Evolutionary conservation across 345 rosid species (phyloP).

Genomic region (Populus deltoides): DNA sequence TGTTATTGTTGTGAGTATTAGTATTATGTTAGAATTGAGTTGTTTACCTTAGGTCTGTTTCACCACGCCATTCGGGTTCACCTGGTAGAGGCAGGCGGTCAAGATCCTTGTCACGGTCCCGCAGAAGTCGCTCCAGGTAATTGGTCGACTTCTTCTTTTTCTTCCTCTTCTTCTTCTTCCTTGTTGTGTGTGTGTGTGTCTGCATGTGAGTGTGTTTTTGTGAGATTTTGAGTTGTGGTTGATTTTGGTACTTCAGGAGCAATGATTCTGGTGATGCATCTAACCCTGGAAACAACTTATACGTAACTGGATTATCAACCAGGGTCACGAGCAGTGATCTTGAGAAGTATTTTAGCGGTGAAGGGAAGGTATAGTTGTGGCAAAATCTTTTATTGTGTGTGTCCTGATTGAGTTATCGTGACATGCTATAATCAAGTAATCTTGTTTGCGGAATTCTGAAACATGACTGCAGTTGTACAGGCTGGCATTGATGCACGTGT

Average conservation of each 20-base stretch:
- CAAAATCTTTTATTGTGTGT: not conserved
- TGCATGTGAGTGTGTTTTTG: not conserved
- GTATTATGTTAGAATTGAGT: too few species aligned
- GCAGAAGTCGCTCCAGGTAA: constrained; percentile 54
- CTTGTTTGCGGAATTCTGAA: not conserved
- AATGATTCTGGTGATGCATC: constrained; percentile 35
- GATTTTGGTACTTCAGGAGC: constrained; percentile 40
- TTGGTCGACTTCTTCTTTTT: not conserved
- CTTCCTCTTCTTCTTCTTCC: not conserved
- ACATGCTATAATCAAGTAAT: not conserved
- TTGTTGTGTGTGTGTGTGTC: not conserved
- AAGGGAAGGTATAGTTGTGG: constrained; percentile 52
- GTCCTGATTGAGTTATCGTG: not conserved
- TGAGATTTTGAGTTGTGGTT: constrained; percentile 2
- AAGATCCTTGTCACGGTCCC: constrained; percentile 48
- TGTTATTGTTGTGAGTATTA: not conserved
- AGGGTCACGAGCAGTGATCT: constrained; percentile 46
- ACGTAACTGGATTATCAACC: constrained; percentile 63
- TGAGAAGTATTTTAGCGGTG: constrained; percentile 50
- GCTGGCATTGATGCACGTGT: not conserved
- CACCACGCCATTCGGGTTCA: constrained; percentile 34
- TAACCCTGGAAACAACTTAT: constrained; percentile 65
- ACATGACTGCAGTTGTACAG: not conserved
- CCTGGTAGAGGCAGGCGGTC: constrained; percentile 41
- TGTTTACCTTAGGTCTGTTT: constrained; percentile 36